A percentile compares a stretch with the other conserved stretches of the same genome.
Evolutionary conservation across 805 yeast species (phyloP).

Genomic region (Wickerhamiella kurtzmanii): DNA sequence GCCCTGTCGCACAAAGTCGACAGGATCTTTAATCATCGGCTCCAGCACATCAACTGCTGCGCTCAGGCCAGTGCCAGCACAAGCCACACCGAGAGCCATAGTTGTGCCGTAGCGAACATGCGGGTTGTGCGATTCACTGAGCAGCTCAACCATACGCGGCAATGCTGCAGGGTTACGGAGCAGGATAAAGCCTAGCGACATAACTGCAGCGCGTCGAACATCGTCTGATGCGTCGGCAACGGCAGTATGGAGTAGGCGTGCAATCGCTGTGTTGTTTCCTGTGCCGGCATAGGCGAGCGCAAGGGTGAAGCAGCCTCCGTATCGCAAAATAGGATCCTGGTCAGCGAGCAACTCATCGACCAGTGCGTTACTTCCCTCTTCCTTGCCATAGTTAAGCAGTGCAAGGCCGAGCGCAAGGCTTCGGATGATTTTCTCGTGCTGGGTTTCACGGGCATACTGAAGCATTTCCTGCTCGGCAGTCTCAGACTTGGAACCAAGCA

Average conservation of each 20-base stretch:
- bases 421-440: constrained; percentile 88
- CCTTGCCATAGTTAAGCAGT: constrained; percentile 70
- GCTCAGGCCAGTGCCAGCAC: constrained; percentile 85
- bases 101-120: constrained; percentile 98
- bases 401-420: constrained; percentile 89
- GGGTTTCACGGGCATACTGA: constrained; percentile 84
- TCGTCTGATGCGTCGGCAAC: constrained; percentile 94
- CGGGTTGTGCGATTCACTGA: constrained; percentile 91
- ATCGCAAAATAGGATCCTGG: constrained; percentile 75
- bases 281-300: constrained; percentile 97
- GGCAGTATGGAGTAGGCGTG: constrained; percentile 77
- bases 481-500: constrained; percentile 79
- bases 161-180: constrained; percentile 85
- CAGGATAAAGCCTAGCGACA: constrained; percentile 79
- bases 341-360: constrained; percentile 55
- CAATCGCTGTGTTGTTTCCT: constrained; percentile 76
- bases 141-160: constrained; percentile 85
- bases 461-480: constrained; percentile 65
- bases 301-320: constrained; percentile 89
- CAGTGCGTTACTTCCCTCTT: constrained; percentile 58
- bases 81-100: constrained; percentile 88
- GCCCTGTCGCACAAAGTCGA: constrained; percentile 96
- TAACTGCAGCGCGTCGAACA: constrained; percentile 92
- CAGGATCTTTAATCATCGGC: constrained; percentile 85
- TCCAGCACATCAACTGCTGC: constrained; percentile 86